Percentiles rank a stretch among this genome's conserved stretches.
Conservation (phyloP, 78 protist species). For the Dictyostelium purpureum region DNA sequence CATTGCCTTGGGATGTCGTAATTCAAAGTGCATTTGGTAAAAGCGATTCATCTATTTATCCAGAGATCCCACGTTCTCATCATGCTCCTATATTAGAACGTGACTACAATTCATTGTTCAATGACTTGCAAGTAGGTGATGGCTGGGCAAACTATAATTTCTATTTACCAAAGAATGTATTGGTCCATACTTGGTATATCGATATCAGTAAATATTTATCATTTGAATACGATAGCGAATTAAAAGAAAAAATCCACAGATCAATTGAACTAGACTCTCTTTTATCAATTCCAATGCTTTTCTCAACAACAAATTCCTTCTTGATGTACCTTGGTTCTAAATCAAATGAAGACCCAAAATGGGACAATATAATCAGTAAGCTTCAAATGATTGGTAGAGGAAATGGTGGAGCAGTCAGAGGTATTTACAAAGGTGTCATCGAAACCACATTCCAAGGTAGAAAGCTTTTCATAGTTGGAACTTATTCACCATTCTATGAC, state of each 20-base stretch:
- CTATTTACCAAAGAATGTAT: neutral
- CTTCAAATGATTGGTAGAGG: slow-evolving; percentile 46
- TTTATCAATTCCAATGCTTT: slow-evolving; percentile 2
- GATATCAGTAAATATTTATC: neutral
- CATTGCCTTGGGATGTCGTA: slow-evolving; percentile 45
- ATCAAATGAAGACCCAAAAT: slow-evolving; percentile 24
- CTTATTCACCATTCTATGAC: neutral
- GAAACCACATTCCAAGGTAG: neutral
- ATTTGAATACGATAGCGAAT: neutral
- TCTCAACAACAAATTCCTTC: neutral
- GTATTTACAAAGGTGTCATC: slow-evolving; percentile 44
- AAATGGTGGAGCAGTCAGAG: slow-evolving; percentile 47
- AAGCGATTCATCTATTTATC: slow-evolving; percentile 33
- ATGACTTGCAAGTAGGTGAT: slow-evolving; percentile 12
- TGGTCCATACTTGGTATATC: neutral
- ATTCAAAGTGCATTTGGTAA: slow-evolving; percentile 17
- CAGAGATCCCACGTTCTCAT: slow-evolving; percentile 43
- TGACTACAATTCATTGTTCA: neutral
- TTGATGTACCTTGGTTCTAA: neutral
- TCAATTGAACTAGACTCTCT: slow-evolving; percentile 5
- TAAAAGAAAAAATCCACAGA: neutral
- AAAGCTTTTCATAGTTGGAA: slow-evolving; percentile 10
- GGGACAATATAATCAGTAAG: slow-evolving; percentile 6
- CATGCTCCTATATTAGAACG: slow-evolving; percentile 26
- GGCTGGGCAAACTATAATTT: slow-evolving; percentile 39